A percentile compares a stretch with the other conserved stretches of the same genome.
Conservation (phyloP, 169 alveolate genomes). For the Plasmodium gallinaceum region DNA sequence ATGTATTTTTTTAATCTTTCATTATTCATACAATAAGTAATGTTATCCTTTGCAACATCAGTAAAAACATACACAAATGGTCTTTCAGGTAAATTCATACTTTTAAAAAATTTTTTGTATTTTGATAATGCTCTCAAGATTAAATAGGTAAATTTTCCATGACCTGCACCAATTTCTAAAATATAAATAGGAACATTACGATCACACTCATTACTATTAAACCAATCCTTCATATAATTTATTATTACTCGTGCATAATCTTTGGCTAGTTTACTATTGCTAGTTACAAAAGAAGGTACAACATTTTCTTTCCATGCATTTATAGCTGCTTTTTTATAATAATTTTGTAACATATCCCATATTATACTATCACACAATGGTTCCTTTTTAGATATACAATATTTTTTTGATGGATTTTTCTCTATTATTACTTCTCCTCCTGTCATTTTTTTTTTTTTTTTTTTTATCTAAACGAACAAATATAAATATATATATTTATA, state of each 20-base stretch:
- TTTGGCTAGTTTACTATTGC: slow-evolving; percentile 87
- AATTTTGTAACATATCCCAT: slow-evolving; percentile 86
- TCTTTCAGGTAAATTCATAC: slow-evolving; percentile 83
- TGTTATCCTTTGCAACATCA: slow-evolving; percentile 86
- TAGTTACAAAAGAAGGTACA: slow-evolving; percentile 89
- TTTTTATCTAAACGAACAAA: too few species aligned
- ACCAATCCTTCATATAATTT: slow-evolving; percentile 85
- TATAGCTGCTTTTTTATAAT: slow-evolving; percentile 85
- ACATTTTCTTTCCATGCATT: slow-evolving; percentile 89
- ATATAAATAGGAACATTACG: slow-evolving; percentile 79
- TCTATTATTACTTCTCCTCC: slow-evolving; percentile 89
- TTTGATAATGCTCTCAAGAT: slow-evolving; percentile 85
- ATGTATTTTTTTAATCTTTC: slow-evolving; percentile 79
- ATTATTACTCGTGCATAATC: slow-evolving; percentile 87
- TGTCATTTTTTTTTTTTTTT: slow-evolving; percentile 28
- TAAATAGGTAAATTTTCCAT: slow-evolving; percentile 87
- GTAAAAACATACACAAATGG: slow-evolving; percentile 89
- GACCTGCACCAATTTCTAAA: slow-evolving; percentile 89
- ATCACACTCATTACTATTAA: slow-evolving; percentile 74
- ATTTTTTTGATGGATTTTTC: slow-evolving; percentile 84
- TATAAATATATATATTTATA: too few species aligned
- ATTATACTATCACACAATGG: slow-evolving; percentile 85
- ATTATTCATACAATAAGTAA: slow-evolving; percentile 81
- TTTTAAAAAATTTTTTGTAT: slow-evolving; percentile 81
- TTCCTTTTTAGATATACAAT: slow-evolving; percentile 81